Evolutionary conservation across 2,329 filamentous ascomycete genomes (phyloP), one percentile per base, ranked within the genome.

Genomic region (Chrysoporthe puriensis): DNA sequence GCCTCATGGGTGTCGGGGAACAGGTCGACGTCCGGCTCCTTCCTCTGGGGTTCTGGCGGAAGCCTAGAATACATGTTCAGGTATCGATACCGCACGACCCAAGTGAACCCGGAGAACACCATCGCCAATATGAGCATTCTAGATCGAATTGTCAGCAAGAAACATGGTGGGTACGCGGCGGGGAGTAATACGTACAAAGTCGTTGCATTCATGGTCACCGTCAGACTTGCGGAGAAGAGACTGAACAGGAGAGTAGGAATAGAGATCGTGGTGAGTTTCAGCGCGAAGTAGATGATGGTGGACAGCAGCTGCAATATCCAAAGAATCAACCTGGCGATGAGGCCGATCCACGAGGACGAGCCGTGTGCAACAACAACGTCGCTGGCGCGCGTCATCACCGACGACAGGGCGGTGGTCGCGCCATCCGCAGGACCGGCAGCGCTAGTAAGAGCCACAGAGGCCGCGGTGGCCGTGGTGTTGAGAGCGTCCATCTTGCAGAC

Each of bases 191-290:
- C 69, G 11, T 88, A 96, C 89, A 99, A 80, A 21, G 96, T 99
- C 26, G 95, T 98, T 73, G 96, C 95, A 77, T 98, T 98, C 94
- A 99, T 96, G 13, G 96, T 99, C 76, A 99, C 93, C 0, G 96
- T 99, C 83, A 97, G 83, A 78, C 92, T 97, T 71, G 93, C 95
- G 6, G 94, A 97, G 76, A 97, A 93, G 70, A 97, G 84, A 6
- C 90, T 92, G 77, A 97, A 99, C 21, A 98, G 86, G 79, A 96
- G 88, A 77, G 93, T 93, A 56, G 96, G 96, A 68, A 97, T 79
- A 18, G 93, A 96, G 72, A 98, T 94, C 36, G 95, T 97, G 21
- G 90, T 87, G 75, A 97, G 91, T 70, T 91, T 93, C 73, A 97
- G 88, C 65, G 90, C 79, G 90, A 92, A 97, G 80, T 96, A 96